Percentiles rank a stretch among this genome's conserved stretches.
Conservation (phyloP, 768 basidiomycete species). For the Kwoniella sp. region DNA sequence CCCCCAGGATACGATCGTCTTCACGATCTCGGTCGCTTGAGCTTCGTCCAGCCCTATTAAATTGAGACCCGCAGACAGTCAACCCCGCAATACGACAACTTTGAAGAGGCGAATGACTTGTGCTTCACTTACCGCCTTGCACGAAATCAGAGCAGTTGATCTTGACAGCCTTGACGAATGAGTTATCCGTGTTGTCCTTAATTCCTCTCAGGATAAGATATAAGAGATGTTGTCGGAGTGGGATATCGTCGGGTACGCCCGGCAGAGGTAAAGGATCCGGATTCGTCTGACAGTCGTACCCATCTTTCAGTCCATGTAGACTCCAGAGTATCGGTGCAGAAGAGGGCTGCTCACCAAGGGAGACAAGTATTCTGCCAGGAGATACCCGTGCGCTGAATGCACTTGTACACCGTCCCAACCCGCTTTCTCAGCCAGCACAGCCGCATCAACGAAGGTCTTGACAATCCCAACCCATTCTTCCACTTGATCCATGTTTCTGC, state of each 20-base stretch:
- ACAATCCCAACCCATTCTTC: constrained; percentile 69
- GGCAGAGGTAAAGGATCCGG: constrained; percentile 36
- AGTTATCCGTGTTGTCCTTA: constrained; percentile 8
- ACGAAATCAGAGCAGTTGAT: constrained; percentile 52
- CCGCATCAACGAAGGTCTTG: constrained; percentile 68
- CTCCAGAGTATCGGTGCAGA: neutral
- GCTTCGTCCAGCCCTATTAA: constrained; percentile 47
- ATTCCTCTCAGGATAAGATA: constrained; percentile 42
- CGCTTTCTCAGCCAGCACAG: constrained; percentile 64
- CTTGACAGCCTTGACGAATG: constrained; percentile 45
- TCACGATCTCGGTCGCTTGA: constrained; percentile 35
- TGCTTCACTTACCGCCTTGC: constrained; percentile 41
- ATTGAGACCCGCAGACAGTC: too few species aligned
- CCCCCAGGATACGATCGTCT: constrained; percentile 42
- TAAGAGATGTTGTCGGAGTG: constrained; percentile 40
- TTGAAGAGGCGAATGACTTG: neutral
- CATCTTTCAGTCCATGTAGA: constrained; percentile 4
- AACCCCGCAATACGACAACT: neutral
- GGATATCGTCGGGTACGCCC: constrained; percentile 32
- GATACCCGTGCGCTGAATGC: constrained; percentile 60
- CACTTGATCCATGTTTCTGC: constrained; percentile 59
- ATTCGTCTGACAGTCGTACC: constrained; percentile 36
- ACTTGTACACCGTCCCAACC: constrained; percentile 87
- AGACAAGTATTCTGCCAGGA: constrained; percentile 47
- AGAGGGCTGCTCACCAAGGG: constrained; percentile 38